Evolutionary conservation across 805 yeast species (phyloP).

Genomic region (Cyberlindnera maritima): DNA sequence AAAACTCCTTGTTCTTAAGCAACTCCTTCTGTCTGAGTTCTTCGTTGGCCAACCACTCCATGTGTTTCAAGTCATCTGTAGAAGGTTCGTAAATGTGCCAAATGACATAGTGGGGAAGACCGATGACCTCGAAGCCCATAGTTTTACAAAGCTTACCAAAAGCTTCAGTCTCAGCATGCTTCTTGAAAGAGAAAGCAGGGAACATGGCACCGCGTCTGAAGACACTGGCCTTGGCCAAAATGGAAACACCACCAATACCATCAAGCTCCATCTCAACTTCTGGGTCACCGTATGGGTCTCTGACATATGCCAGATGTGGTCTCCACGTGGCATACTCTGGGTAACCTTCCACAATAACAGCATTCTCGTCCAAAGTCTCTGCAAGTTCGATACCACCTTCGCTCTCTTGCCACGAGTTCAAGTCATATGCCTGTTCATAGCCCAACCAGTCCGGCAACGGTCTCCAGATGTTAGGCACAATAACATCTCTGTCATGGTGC

Average conservation of each 20-base stretch:
- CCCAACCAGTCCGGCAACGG: slow-evolving; percentile 87
- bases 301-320: slow-evolving; percentile 90
- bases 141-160: slow-evolving; percentile 85
- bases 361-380: slow-evolving; percentile 79
- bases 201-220: slow-evolving; percentile 88
- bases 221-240: slow-evolving; percentile 81
- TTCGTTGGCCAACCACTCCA: slow-evolving; percentile 88
- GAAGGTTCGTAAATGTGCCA: slow-evolving; percentile 98
- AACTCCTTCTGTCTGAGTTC: slow-evolving; percentile 64
- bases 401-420: slow-evolving; percentile 83
- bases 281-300: slow-evolving; percentile 94
- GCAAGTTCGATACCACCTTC: slow-evolving; percentile 82
- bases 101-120: slow-evolving; percentile 90
- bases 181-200: slow-evolving; percentile 94
- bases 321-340: slow-evolving; percentile 98
- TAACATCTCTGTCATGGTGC: slow-evolving; percentile 88
- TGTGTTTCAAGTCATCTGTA: slow-evolving; percentile 80
- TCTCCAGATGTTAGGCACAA: slow-evolving; percentile 94
- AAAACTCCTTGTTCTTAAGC: slow-evolving; percentile 59
- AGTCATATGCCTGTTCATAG: slow-evolving; percentile 79
- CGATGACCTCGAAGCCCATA: slow-evolving; percentile 85
- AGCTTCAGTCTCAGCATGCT: slow-evolving; percentile 97
- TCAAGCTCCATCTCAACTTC: slow-evolving; percentile 91
- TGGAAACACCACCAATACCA: slow-evolving; percentile 97
- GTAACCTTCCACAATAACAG: slow-evolving; percentile 95